phyloP scores from a whole-genome alignment of 768 basidiomycete genomes.

The Tylopilus sp. region DNA sequence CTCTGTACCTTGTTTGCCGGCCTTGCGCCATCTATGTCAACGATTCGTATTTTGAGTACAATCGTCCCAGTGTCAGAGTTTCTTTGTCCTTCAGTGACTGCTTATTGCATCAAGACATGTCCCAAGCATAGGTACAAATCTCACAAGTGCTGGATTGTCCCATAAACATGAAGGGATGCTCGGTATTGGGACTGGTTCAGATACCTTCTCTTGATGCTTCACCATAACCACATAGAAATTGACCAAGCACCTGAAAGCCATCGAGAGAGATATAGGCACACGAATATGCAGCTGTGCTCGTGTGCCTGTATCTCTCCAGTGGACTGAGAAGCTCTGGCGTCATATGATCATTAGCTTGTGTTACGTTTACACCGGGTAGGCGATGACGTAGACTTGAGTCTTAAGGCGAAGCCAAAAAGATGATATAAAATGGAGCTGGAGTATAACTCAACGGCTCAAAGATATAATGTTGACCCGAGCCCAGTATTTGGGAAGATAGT shows the following conservation, averaged over 20 bases:
- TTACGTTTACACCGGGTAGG: no score
- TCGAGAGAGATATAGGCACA: constrained; percentile 65
- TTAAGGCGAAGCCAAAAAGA: no score
- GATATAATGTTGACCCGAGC: no score
- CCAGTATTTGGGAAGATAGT: no score
- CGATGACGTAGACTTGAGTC: no score
- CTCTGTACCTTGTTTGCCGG: constrained; percentile 42
- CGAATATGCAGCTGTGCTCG: constrained; percentile 46
- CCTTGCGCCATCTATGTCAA: constrained; percentile 30
- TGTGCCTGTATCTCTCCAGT: constrained; percentile 63
- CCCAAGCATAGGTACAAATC: constrained; percentile 3
- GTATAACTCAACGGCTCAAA: no score
- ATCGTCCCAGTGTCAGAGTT: constrained; percentile 49
- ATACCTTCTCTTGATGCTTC: constrained; percentile 50
- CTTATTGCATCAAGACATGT: background rate
- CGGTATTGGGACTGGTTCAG: constrained; percentile 45
- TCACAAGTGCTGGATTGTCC: constrained; percentile 38
- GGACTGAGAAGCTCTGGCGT: constrained; percentile 52
- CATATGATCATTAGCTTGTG: constrained; percentile 2
- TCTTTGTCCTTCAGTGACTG: constrained; percentile 20
- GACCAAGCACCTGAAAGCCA: constrained; percentile 58
- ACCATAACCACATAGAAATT: constrained; percentile 57
- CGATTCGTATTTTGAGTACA: constrained; percentile 42
- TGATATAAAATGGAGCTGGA: no score
- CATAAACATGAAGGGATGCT: constrained; percentile 62